These are phyloP conservation scores for Penicillium simplicissimum DNA, from an alignment of 495 filamentous ascomycete genomes.

Conservation along the genomic window DNA sequence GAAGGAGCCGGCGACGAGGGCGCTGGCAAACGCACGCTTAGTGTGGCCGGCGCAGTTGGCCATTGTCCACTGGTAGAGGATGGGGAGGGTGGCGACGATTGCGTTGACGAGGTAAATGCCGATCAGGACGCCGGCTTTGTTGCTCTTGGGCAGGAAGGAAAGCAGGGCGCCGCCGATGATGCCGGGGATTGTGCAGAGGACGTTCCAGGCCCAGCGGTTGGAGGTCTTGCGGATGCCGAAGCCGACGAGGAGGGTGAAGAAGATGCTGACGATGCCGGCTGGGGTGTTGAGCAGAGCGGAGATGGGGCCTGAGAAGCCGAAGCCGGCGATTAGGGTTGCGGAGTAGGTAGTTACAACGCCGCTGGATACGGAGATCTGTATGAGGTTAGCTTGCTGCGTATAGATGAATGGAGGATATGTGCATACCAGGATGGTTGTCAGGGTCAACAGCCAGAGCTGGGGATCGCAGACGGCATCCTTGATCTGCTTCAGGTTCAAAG, in stretches of 20 bases:
- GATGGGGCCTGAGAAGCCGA: conserved; percentile 53
- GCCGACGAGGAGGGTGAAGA: conserved; percentile 56
- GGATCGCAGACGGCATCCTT: conserved; percentile 33
- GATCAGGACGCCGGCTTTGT: conserved; percentile 53
- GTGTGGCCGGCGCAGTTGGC: conserved; percentile 52
- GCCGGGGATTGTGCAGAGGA: conserved; percentile 44
- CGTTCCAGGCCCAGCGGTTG: conserved; percentile 53
- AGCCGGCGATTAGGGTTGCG: conserved; percentile 56
- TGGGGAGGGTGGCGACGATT: conserved; percentile 41
- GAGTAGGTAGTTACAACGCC: conserved; percentile 65
- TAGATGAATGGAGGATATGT: neutral
- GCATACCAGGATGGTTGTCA: conserved; percentile 38
- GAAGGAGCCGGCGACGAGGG: conserved; percentile 59
- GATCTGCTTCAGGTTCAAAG: conserved; percentile 42
- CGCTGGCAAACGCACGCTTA: conserved; percentile 54
- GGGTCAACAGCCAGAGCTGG: conserved; percentile 40
- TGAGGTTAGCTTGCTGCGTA: neutral
- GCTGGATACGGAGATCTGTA: conserved; percentile 52
- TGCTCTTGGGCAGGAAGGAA: conserved; percentile 54
- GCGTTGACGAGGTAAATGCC: conserved; percentile 67
- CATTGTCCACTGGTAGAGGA: conserved; percentile 52
- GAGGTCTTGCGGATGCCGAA: conserved; percentile 43
- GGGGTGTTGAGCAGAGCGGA: conserved; percentile 66
- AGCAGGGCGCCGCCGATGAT: conserved; percentile 60
- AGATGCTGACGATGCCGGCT: conserved; percentile 59